A percentile compares a stretch with the other conserved stretches of the same genome.
These are phyloP conservation scores for Pyrenochaeta sp. DNA, from an alignment of 2,329 filamentous ascomycete species.

Conservation along the genomic window DNA sequence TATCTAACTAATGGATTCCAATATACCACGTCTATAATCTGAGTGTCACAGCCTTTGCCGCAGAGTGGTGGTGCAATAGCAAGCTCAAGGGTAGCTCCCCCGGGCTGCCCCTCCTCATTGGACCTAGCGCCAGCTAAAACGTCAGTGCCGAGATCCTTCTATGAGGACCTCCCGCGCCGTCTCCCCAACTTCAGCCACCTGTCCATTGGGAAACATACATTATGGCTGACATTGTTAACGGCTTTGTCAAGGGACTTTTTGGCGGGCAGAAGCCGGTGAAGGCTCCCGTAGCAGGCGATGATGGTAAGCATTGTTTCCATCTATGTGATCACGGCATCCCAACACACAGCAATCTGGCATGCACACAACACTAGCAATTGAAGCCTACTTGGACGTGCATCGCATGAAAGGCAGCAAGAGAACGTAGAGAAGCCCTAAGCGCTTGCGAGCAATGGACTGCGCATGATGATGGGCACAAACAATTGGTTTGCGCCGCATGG, in stretches of 20 bases:
- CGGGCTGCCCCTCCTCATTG: constrained; percentile 31
- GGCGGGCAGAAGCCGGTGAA: constrained; percentile 71
- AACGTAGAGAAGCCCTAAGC: background rate
- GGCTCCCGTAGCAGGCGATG: constrained; percentile 64
- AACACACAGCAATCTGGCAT: constrained; percentile 14
- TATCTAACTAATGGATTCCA: background rate
- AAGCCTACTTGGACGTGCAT: background rate
- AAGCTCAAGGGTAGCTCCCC: constrained; percentile 9
- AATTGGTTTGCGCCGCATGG: background rate
- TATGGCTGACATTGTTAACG: constrained; percentile 68
- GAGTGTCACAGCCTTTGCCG: background rate
- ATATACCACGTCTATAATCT: background rate
- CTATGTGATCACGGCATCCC: constrained; percentile 20
- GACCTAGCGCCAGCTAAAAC: constrained; percentile 37
- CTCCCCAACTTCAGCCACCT: constrained; percentile 25
- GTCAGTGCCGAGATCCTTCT: constrained; percentile 36
- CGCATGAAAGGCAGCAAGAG: background rate
- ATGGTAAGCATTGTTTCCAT: constrained; percentile 62
- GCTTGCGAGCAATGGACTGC: background rate
- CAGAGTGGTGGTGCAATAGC: background rate
- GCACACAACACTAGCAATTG: constrained; percentile 1
- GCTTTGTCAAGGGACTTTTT: constrained; percentile 72
- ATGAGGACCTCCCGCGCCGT: constrained; percentile 24
- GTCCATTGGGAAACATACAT: constrained; percentile 29
- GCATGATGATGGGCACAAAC: background rate